Evolutionary conservation across 1,284 basidiomycete species (phyloP).

Genomic region (Puccinia brachypodii): DNA sequence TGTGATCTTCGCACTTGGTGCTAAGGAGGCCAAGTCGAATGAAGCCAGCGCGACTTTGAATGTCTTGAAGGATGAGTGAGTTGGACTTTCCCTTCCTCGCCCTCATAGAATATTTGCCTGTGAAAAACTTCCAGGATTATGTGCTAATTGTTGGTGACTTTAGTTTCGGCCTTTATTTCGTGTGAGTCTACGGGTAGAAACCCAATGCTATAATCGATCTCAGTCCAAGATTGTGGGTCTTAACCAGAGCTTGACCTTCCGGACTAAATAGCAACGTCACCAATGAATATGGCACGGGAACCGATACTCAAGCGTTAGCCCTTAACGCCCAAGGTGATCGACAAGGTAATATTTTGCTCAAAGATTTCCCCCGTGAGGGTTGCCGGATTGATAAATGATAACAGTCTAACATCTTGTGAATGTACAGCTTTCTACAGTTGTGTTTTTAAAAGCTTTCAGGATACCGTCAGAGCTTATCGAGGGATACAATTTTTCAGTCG

Average conservation of each 20-base stretch:
- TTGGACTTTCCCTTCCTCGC: not conserved
- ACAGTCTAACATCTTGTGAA: not conserved
- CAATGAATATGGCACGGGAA: conserved; percentile 30
- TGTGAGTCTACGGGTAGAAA: not conserved
- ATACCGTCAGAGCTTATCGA: conserved; percentile 31
- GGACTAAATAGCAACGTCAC: conserved; percentile 5
- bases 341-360: conserved; percentile 12
- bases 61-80: conserved; percentile 36
- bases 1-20: conserved; percentile 1
- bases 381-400: not conserved
- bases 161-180: conserved; percentile 9
- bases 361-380: not conserved
- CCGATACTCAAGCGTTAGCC: conserved; percentile 42
- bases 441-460: conserved; percentile 36
- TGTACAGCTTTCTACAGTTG: conserved; percentile 26
- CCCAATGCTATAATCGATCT: no score
- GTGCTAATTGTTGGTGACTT: not conserved
- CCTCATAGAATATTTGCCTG: not conserved
- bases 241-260: not conserved
- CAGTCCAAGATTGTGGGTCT: not conserved
- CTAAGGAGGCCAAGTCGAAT: conserved; percentile 31
- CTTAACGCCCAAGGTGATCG: conserved; percentile 14
- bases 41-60: conserved; percentile 27
- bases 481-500: conserved; percentile 20
- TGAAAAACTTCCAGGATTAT: not conserved